Conservation (phyloP, 768 basidiomycete genomes). For the Hericium rajendrae region DNA sequence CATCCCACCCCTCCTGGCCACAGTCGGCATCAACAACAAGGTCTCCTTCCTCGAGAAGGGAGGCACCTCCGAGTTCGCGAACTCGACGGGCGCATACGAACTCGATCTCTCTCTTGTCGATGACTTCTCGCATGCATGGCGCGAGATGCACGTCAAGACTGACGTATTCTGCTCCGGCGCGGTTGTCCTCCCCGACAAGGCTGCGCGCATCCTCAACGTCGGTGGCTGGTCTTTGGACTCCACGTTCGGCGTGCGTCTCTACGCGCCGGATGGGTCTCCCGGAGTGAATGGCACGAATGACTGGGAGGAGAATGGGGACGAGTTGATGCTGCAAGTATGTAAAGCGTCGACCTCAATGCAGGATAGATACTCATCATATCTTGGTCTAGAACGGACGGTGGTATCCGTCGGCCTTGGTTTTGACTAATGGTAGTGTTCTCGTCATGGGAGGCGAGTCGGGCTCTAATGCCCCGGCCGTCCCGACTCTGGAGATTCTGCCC, state of each 20-base stretch:
- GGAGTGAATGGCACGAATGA: constrained; percentile 70
- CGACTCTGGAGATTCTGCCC: constrained; percentile 65
- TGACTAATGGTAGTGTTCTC: constrained; percentile 66
- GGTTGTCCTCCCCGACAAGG: constrained; percentile 67
- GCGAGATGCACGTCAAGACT: constrained; percentile 64
- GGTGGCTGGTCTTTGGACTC: constrained; percentile 67
- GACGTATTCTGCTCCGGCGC: constrained; percentile 77
- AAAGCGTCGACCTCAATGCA: background rate
- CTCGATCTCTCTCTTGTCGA: constrained; percentile 51
- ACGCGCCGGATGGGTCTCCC: constrained; percentile 54
- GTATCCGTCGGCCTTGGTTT: constrained; percentile 60
- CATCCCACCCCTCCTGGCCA: constrained; percentile 64
- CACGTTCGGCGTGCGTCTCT: constrained; percentile 65
- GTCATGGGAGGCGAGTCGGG: constrained; percentile 71
- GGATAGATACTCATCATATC: background rate
- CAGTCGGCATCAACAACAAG: constrained; percentile 74
- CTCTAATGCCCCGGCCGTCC: constrained; percentile 55
- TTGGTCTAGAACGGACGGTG: constrained; percentile 46
- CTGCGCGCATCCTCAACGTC: constrained; percentile 53
- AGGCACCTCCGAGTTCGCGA: constrained; percentile 51
- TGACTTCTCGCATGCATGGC: constrained; percentile 45
- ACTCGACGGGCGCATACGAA: constrained; percentile 74
- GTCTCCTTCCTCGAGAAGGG: constrained; percentile 71
- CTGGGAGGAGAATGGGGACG: constrained; percentile 64
- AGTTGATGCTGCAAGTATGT: constrained; percentile 51